Conservation (phyloP, 2,329 filamentous ascomycete species). For the Epichloe uncinata region DNA sequence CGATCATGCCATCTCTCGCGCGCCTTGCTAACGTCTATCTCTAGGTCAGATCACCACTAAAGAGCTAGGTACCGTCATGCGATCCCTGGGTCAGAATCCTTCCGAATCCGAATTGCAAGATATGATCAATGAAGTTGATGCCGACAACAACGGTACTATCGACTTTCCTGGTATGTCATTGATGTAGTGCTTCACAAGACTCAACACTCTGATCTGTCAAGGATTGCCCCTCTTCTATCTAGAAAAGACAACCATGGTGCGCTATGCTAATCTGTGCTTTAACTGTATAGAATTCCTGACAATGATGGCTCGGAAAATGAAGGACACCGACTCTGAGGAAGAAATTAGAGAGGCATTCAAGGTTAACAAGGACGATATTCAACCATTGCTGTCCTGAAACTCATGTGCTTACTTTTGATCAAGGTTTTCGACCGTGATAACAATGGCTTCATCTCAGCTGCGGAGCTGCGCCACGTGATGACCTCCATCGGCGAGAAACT, state of each 20-base stretch:
- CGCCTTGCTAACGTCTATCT: background rate
- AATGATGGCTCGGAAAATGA: constrained; percentile 94
- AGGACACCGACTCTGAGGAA: constrained; percentile 83
- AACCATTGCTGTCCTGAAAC: background rate
- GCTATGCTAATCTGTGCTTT: background rate
- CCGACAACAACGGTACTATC: constrained; percentile 86
- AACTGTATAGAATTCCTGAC: constrained; percentile 60
- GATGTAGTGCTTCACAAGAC: background rate
- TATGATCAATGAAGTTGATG: constrained; percentile 90
- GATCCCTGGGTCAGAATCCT: constrained; percentile 78
- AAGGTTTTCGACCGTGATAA: constrained; percentile 77
- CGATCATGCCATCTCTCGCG: background rate
- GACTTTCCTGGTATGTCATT: constrained; percentile 65
- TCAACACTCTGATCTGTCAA: background rate
- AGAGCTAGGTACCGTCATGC: constrained; percentile 82
- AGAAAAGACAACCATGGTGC: background rate
- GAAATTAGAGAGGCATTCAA: constrained; percentile 86
- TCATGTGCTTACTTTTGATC: background rate
- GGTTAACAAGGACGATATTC: constrained; percentile 27
- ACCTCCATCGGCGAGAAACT: constrained; percentile 86
- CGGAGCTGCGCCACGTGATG: constrained; percentile 82
- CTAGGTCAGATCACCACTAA: constrained; percentile 84
- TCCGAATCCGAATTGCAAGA: constrained; percentile 84
- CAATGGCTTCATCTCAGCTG: constrained; percentile 83
- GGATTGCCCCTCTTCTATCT: background rate